Conservation (phyloP, 176 grass and related monocot species). For the Dactylis glomerata region DNA sequence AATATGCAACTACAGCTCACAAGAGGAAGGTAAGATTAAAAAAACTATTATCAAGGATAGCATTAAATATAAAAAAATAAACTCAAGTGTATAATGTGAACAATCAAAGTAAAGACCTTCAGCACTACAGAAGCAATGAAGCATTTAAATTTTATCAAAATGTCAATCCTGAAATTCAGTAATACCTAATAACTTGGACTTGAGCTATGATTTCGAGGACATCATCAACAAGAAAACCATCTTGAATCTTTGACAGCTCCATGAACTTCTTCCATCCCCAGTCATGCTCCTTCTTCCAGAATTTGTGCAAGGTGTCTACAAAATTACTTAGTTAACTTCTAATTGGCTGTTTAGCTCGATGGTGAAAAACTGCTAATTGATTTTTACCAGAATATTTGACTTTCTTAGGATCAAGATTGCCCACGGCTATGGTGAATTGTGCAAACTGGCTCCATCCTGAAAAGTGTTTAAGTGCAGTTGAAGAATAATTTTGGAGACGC, state of each 20-base stretch:
- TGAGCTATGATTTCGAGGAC: conserved; percentile 89
- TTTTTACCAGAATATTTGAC: conserved; percentile 87
- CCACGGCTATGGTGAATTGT: conserved; percentile 93
- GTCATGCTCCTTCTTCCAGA: conserved; percentile 99
- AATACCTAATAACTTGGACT: conserved; percentile 98
- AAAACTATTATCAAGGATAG: conserved; percentile 1
- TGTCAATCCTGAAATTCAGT: conserved; percentile 1
- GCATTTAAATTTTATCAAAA: background rate
- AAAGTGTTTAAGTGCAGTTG: conserved; percentile 30
- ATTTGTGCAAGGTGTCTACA: conserved; percentile 89
- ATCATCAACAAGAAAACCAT: conserved; percentile 91
- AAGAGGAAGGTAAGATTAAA: background rate
- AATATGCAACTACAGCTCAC: conserved; percentile 8
- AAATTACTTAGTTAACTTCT: conserved; percentile 43
- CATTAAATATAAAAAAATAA: conserved; percentile 9
- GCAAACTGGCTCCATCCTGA: conserved; percentile 97
- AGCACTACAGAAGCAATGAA: background rate
- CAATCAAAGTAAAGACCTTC: background rate
- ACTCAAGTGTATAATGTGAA: background rate
- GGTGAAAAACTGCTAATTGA: conserved; percentile 10
- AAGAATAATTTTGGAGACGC: background rate
- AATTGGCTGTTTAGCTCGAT: conserved; percentile 19
- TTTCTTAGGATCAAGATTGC: conserved; percentile 97
- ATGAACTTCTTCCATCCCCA: conserved; percentile 99
- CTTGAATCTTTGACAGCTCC: conserved; percentile 91